Percentiles rank a stretch among this genome's conserved stretches.
These are phyloP conservation scores for Panicum virgatum DNA, from an alignment of 202 grass and related monocot species.

Conservation along the genomic window DNA sequence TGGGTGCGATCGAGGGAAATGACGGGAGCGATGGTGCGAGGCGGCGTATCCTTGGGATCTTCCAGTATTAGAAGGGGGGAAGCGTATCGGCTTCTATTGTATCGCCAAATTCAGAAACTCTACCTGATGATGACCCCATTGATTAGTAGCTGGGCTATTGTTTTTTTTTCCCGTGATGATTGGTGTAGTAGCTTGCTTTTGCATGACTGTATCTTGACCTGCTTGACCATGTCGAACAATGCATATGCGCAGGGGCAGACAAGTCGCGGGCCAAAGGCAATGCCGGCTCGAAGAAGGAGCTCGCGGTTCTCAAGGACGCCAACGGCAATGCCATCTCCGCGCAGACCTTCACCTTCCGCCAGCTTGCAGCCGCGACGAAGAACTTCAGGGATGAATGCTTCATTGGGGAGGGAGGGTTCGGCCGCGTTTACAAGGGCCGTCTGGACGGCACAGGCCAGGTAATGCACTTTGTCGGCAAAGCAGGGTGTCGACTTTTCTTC, in stretches of 20 bases:
- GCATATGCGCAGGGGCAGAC: conserved; percentile 41
- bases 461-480: conserved; percentile 31
- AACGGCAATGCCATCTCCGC: conserved; percentile 55
- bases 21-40: neutral
- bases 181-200: conserved; percentile 8
- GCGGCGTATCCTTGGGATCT: conserved; percentile 11
- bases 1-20: conserved; percentile 24
- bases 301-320: conserved; percentile 45
- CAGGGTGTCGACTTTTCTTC: conserved; percentile 13
- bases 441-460: conserved; percentile 91
- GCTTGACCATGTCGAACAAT: neutral
- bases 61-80: neutral
- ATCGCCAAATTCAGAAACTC: neutral
- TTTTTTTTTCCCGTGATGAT: conserved; percentile 2
- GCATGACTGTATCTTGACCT: neutral
- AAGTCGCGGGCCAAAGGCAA: conserved; percentile 43
- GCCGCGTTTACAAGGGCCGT: conserved; percentile 81
- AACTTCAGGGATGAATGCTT: conserved; percentile 96
- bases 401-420: conserved; percentile 93
- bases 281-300: conserved; percentile 51
- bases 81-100: neutral
- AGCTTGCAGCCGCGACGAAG: conserved; percentile 67
- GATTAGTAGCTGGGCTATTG: conserved; percentile 29
- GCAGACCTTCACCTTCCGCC: conserved; percentile 89
- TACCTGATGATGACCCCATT: neutral